Evolutionary conservation across 805 yeast genomes (phyloP).

Genomic region (Suhomyces canberraensis): DNA sequence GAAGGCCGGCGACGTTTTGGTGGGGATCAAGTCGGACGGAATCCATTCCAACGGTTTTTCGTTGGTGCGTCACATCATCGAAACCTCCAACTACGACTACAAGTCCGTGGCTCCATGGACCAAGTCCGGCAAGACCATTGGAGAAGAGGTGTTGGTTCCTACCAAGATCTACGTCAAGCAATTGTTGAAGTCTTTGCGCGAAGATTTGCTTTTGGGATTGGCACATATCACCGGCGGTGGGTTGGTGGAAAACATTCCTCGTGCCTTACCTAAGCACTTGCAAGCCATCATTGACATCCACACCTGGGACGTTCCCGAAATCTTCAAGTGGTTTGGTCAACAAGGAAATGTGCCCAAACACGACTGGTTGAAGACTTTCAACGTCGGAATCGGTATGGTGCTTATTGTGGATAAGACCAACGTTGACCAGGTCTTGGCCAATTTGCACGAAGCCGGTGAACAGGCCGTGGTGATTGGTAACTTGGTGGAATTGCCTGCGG

Average conservation of each 20-base stretch:
- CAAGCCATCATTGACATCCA: constrained; percentile 78
- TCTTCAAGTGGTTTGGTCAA: constrained; percentile 91
- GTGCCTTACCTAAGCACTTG: constrained; percentile 80
- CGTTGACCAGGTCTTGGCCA: constrained; percentile 52
- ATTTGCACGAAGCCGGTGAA: constrained; percentile 67
- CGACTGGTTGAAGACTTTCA: constrained; percentile 87
- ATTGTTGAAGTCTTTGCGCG: constrained; percentile 66
- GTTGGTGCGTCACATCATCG: constrained; percentile 86
- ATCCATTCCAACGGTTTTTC: constrained; percentile 97
- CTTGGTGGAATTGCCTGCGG: constrained; percentile 36
- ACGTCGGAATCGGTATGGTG: constrained; percentile 97
- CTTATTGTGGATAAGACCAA: constrained; percentile 71
- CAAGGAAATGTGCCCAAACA: constrained; percentile 85
- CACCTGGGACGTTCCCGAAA: constrained; percentile 81
- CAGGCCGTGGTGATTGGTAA: constrained; percentile 53
- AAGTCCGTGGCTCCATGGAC: constrained; percentile 82
- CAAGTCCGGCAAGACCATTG: constrained; percentile 62
- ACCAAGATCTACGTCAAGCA: constrained; percentile 95
- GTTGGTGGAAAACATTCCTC: constrained; percentile 89
- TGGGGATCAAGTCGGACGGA: constrained; percentile 90
- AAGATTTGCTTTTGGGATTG: constrained; percentile 73
- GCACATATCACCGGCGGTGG: constrained; percentile 99
- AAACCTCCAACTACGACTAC: constrained; percentile 64
- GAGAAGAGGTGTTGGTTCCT: constrained; percentile 83
- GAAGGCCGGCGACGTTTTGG: constrained; percentile 74